Conservation (phyloP, 2,329 filamentous ascomycete species). For the Claviceps sorghi region DNA sequence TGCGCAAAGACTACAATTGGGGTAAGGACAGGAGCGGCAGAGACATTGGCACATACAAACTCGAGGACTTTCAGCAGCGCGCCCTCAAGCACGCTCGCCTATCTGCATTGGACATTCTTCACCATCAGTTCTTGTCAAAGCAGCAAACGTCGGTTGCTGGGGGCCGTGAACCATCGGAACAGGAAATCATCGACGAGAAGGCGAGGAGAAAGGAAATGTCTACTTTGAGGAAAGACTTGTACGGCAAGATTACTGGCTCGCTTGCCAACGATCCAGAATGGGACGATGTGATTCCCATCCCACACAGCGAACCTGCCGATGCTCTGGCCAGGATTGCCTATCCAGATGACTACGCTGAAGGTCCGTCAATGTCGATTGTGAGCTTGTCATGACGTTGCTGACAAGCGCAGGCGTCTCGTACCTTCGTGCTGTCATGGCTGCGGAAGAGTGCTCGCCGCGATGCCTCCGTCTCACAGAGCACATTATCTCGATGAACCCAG, state of each 20-base stretch:
- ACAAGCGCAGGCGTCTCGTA: constrained; percentile 62
- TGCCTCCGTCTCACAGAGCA: constrained; percentile 72
- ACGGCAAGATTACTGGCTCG: constrained; percentile 32
- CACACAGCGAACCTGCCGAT: constrained; percentile 66
- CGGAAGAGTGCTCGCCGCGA: constrained; percentile 67
- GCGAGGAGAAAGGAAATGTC: constrained; percentile 36
- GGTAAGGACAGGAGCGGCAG: constrained; percentile 35
- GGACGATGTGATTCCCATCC: constrained; percentile 73
- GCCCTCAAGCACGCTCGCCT: constrained; percentile 27
- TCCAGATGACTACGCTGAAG: constrained; percentile 72
- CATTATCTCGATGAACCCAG: constrained; percentile 84
- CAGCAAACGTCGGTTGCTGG: constrained; percentile 17
- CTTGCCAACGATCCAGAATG: constrained; percentile 54
- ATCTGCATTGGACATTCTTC: constrained; percentile 27
- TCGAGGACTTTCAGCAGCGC: constrained; percentile 30
- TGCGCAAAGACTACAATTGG: constrained; percentile 29
- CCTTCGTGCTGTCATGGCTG: constrained; percentile 83
- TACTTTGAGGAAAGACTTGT: constrained; percentile 33
- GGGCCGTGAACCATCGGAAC: constrained; percentile 16
- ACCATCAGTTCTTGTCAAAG: constrained; percentile 28
- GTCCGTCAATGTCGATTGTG: constrained; percentile 22
- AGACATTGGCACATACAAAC: constrained; percentile 32
- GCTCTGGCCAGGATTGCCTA: constrained; percentile 91
- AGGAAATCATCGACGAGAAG: constrained; percentile 32
- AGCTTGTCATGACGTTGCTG: constrained; percentile 2